These are phyloP conservation scores for Novymonas esmeraldas DNA, from an alignment of 208 protist species.

Conservation along the genomic window DNA sequence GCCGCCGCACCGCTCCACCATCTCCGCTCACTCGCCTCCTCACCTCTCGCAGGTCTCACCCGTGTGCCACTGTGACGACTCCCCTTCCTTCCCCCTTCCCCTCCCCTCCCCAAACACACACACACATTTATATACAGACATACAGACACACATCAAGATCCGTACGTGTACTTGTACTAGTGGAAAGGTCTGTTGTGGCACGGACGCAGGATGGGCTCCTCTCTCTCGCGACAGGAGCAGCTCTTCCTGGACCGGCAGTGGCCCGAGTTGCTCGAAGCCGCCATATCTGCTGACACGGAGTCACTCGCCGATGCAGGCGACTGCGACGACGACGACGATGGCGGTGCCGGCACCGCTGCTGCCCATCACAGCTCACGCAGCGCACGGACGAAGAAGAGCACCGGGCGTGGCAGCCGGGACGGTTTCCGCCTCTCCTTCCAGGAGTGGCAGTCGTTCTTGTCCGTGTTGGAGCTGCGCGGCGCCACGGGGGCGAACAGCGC, in stretches of 20 bases:
- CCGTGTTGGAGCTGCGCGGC: constrained; percentile 35
- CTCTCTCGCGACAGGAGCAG: constrained; percentile 69
- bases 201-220: constrained; percentile 59
- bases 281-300: constrained; percentile 41
- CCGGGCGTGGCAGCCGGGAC: constrained; percentile 8
- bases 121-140: neutral
- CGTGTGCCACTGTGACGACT: too few relatives aligned
- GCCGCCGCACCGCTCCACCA: neutral
- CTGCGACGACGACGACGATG: neutral
- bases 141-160: neutral
- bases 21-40: neutral
- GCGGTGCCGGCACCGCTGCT: neutral
- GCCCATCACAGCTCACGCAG: neutral
- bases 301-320: neutral
- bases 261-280: constrained; percentile 60
- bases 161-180: too few relatives aligned
- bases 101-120: neutral
- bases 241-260: constrained; percentile 66
- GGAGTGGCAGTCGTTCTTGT: constrained; percentile 77
- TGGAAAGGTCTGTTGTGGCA: too few relatives aligned
- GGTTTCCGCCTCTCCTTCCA: constrained; percentile 63
- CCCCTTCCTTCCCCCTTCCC: neutral
- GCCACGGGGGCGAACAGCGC: constrained; percentile 20
- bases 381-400: neutral
- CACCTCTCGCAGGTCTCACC: neutral